phyloP scores from a whole-genome alignment of 2,329 filamentous ascomycete genomes.

The Fusarium sp. region DNA sequence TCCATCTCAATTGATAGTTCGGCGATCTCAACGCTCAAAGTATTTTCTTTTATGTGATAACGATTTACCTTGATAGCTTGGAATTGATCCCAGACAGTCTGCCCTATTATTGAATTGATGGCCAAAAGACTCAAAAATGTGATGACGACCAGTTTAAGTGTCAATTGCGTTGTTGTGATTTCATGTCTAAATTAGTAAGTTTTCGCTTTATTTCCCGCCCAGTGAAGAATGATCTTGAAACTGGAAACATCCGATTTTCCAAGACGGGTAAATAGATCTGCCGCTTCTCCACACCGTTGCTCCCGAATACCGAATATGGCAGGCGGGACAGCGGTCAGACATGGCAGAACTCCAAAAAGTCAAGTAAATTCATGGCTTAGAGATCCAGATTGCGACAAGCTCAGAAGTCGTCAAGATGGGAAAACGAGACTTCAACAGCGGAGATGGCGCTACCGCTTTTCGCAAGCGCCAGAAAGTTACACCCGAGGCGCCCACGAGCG shows the following conservation, averaged over 20 bases:
- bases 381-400: slow-evolving; percentile 37
- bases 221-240: background rate
- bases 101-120: no score
- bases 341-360: slow-evolving; percentile 55
- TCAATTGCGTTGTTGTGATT: background rate
- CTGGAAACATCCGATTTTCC: background rate
- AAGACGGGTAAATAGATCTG: slow-evolving; percentile 29
- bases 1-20: no score
- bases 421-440: slow-evolving; percentile 58
- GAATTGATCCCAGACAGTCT: no score
- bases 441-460: slow-evolving; percentile 56
- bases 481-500: slow-evolving; percentile 68
- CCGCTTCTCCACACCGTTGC: slow-evolving; percentile 18
- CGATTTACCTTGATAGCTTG: background rate
- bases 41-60: background rate
- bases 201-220: background rate
- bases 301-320: slow-evolving; percentile 29
- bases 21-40: background rate
- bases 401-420: slow-evolving; percentile 54
- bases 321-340: slow-evolving; percentile 49
- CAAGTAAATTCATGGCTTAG: slow-evolving; percentile 41
- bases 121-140: background rate
- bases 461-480: slow-evolving; percentile 69
- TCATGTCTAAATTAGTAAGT: background rate
- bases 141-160: background rate